A percentile compares a stretch with the other conserved stretches of the same genome.
These are phyloP conservation scores for Fusarium pseudoanthophilum DNA, from an alignment of 2,329 filamentous ascomycete species.

Conservation along the genomic window DNA sequence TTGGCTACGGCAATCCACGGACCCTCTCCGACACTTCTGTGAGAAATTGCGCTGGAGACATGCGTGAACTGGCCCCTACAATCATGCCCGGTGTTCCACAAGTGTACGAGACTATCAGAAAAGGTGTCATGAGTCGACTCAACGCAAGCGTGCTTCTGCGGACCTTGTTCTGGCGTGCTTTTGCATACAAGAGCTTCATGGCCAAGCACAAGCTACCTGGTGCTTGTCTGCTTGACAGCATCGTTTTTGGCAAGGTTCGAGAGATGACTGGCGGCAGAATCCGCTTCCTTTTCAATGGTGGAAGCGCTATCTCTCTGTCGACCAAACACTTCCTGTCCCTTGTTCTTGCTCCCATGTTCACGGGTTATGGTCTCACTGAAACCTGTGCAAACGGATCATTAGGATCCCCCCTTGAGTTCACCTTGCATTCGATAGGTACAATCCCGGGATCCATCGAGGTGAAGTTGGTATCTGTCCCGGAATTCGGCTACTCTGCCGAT, in stretches of 20 bases:
- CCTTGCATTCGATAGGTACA: constrained; percentile 78
- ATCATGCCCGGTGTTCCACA: constrained; percentile 94
- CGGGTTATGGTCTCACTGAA: constrained; percentile 93
- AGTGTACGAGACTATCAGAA: constrained; percentile 96
- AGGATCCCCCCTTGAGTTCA: constrained; percentile 86
- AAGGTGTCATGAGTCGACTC: constrained; percentile 85
- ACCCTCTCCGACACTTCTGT: constrained; percentile 88
- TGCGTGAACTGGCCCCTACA: constrained; percentile 87
- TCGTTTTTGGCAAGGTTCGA: constrained; percentile 92
- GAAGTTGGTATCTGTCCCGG: constrained; percentile 89
- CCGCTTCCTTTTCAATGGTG: constrained; percentile 91
- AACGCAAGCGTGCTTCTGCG: constrained; percentile 74
- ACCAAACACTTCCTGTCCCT: constrained; percentile 92
- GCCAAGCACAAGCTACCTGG: constrained; percentile 70
- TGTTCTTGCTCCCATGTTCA: constrained; percentile 92
- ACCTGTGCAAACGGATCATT: constrained; percentile 83
- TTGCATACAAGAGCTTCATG: constrained; percentile 68
- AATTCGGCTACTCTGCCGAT: constrained; percentile 82
- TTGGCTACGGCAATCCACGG: constrained; percentile 91
- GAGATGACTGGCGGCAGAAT: constrained; percentile 87
- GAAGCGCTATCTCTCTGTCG: constrained; percentile 87
- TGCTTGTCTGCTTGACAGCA: constrained; percentile 76
- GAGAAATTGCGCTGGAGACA: constrained; percentile 90
- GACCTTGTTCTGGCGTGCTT: constrained; percentile 80
- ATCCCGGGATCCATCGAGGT: constrained; percentile 81